A percentile compares a stretch with the other conserved stretches of the same genome.
Evolutionary conservation across 2,329 filamentous ascomycete species (phyloP).

Genomic region (Ambrosiella beaveri): DNA sequence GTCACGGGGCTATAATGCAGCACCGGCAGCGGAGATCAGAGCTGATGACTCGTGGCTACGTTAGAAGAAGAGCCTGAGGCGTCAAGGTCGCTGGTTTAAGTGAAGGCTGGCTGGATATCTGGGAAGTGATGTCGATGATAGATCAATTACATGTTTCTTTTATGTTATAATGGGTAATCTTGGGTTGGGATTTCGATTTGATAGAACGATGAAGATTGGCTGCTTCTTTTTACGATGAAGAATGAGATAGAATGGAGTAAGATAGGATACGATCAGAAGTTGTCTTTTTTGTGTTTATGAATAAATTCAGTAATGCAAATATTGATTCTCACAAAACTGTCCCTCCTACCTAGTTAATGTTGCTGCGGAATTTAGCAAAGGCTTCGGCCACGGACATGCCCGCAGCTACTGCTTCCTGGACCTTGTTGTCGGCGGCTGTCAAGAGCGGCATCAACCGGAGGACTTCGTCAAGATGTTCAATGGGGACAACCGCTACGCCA

Average conservation of each 20-base stretch:
- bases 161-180: too few species aligned
- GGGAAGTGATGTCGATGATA: neutral
- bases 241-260: too few species aligned
- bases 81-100: conserved; percentile 1
- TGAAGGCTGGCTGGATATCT: neutral
- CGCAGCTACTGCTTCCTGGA: conserved; percentile 45
- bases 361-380: conserved; percentile 23
- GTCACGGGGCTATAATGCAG: conserved; percentile 4
- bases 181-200: too few species aligned
- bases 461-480: conserved; percentile 39
- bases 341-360: neutral
- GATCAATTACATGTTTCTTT: neutral
- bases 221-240: too few species aligned
- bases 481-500: conserved; percentile 51
- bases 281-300: neutral
- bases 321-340: neutral
- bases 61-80: conserved; percentile 7
- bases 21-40: conserved; percentile 8
- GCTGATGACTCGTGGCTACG: conserved; percentile 13
- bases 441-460: conserved; percentile 39
- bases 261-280: too few species aligned
- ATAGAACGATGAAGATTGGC: too few species aligned
- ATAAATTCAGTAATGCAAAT: neutral
- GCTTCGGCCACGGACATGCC: conserved; percentile 48
- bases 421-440: conserved; percentile 36